Evolutionary conservation across 2,329 filamentous ascomycete species (phyloP), one percentile per base, ranked within the genome.

Genomic region (Fusarium papillatum): DNA sequence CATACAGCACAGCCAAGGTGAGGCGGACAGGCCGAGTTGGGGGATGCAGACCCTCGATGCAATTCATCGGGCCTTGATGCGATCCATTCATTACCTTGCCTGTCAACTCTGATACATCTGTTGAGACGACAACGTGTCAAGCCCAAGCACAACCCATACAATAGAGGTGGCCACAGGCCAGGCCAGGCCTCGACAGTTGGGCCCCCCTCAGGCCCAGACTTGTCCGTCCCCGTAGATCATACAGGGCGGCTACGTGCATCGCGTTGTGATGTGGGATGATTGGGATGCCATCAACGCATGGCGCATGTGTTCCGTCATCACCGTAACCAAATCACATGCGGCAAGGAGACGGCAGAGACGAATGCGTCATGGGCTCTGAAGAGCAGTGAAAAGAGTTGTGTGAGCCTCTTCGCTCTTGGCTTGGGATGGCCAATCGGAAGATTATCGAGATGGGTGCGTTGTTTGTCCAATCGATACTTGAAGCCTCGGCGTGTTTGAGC

Each of bases 241-340:
- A 38, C 61, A 64, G 60, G 70, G 71, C 73, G 74, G 64, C 68
- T 69, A 68, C 74, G 50, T 76, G 71, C 71, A 72, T 76, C 66
- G 46, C 65, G 64, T 50, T 69, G 71, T 64, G 74, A 74, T 66
- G 74, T 69, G 61, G 67, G 65, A 71, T 70, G 69, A 73, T 66
- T 75, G 70, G 66, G 53, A 73, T 66, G 53, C 70, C 60, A 61
- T 69, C 36, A 64, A 69, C 29, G 61, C 63, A 76, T 62, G 63
- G 73, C 70, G 65, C 57, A 76, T 34, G 34, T 63, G 39, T 43
- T 68, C 62, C 74, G 55, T 74, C 64, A 66, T 65, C 50, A 29
- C 39, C 46, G 64, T n/a, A 73, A 67, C 66, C 26, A 22, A 36
- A 60, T 60, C 55, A 60, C 53, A 63, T 66, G 67, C 57, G 46